Conservation (phyloP, 73 alveolate genomes). For the Tetrahymena malaccensis region DNA sequence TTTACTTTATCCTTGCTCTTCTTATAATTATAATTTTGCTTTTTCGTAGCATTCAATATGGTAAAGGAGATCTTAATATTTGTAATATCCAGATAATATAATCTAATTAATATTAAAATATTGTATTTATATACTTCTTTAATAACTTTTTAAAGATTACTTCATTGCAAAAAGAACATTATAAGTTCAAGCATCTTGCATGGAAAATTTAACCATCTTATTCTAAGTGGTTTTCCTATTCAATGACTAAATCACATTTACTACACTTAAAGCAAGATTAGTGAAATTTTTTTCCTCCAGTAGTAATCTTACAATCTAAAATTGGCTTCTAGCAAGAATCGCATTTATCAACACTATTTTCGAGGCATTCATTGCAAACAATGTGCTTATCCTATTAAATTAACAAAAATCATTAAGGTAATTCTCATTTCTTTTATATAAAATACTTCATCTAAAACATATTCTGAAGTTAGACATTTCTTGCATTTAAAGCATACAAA, state of each 20-base stretch:
- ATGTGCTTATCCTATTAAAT: not conserved
- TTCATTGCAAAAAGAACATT: not conserved
- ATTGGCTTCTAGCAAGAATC: not conserved
- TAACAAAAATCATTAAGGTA: not conserved
- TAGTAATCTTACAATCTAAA: not conserved
- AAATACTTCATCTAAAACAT: not conserved
- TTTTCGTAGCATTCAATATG: not conserved
- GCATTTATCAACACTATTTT: not conserved
- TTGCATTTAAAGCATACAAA: not conserved
- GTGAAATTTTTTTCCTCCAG: not conserved
- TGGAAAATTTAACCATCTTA: not conserved
- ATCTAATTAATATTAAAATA: not conserved
- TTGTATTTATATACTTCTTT: not conserved
- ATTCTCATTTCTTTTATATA: not conserved
- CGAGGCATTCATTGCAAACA: not conserved
- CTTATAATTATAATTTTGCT: not conserved
- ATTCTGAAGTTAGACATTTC: not conserved
- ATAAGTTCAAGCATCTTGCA: not conserved
- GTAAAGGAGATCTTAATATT: not conserved
- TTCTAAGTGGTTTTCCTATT: not conserved
- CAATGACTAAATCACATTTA: not conserved
- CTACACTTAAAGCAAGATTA: not conserved
- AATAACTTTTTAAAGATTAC: not conserved
- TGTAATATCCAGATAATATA: not conserved
- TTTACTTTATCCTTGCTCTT: not conserved